Base-by-base conservation (phyloP, 2,329 filamentous ascomycete species). In the Pleochaeta shiraiana region DNA sequence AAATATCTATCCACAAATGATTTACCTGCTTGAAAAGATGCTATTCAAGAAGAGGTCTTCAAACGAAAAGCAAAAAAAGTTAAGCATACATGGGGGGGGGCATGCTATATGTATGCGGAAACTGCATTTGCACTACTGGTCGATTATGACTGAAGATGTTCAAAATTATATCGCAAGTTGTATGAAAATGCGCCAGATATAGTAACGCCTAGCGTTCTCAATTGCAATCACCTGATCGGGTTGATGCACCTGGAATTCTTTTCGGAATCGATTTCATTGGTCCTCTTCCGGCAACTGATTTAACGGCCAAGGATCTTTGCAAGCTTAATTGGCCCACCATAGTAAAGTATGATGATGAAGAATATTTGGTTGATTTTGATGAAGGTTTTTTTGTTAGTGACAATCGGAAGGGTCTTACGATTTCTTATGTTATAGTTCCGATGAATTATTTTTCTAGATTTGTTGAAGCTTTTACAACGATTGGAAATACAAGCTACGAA, bases 181-280 rank as follows among this genome's bases (percentile, higher is more conserved):
- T 28, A 3, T 62, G 6, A 62, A n/a, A 9, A 34, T 62, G 31
- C 19, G 59, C 59, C 26, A 62, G 31, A 21, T 16, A 62, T 26
- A 30, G 59, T 4, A 62, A n/a, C 16, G 59, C 59, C n/a, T 30
- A 26, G 12, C 28, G n/a, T 7, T 43, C 59, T 37, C 28, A 43
- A n/a, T 28, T 14, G 6, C 21, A 31, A 1, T 39, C 59, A 7
- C 14, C 12, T 16, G 24, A 24, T 28, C 34, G 28, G 9, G 59
- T 43, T 12, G 9, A 24, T 12, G 16, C 31, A 5, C 33, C 33
- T 14, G 60, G 34, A 33, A 28, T 28, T 11, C n/a, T 65, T 0
- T 65, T 24, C 19, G 64, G 64, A 33, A 43, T 33, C 26, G 34
- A 61, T 47, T 47, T 50, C 37, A 33, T 59, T 5, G 16, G 64